phyloP scores from a whole-genome alignment of 768 basidiomycete genomes.

The Amanita jacksonii region DNA sequence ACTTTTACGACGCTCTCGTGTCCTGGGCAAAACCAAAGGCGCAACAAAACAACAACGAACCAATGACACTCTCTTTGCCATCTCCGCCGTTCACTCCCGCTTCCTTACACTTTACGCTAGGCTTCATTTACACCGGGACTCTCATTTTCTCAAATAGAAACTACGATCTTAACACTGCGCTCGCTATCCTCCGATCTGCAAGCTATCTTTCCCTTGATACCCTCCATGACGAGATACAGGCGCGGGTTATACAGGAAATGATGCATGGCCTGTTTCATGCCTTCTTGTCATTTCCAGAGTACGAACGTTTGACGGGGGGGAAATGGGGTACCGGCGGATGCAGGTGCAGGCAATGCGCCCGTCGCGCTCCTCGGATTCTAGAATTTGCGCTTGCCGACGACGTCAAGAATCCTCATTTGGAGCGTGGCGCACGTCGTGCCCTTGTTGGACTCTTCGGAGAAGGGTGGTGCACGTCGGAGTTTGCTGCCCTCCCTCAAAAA shows the following conservation, averaged over 20 bases:
- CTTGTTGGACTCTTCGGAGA: constrained; percentile 82
- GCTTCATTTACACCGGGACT: constrained; percentile 92
- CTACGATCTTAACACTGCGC: constrained; percentile 87
- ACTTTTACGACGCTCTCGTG: constrained; percentile 77
- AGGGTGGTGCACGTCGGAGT: constrained; percentile 80
- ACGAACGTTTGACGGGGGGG: constrained; percentile 62
- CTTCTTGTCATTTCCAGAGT: constrained; percentile 69
- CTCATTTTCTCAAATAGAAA: constrained; percentile 87
- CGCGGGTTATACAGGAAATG: constrained; percentile 80
- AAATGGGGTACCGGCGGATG: constrained; percentile 83
- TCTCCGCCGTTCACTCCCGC: constrained; percentile 94
- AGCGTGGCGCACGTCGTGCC: constrained; percentile 62
- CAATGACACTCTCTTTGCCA: constrained; percentile 60
- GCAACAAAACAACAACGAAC: constrained; percentile 26
- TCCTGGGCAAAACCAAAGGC: constrained; percentile 38
- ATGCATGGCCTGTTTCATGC: constrained; percentile 85
- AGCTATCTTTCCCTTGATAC: constrained; percentile 67
- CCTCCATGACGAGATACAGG: constrained; percentile 73
- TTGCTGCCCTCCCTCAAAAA: constrained; percentile 59
- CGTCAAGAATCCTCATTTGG: constrained; percentile 62
- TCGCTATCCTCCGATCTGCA: constrained; percentile 80
- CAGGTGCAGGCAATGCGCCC: constrained; percentile 74
- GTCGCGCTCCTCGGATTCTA: constrained; percentile 73
- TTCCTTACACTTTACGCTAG: constrained; percentile 87
- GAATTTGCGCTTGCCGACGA: constrained; percentile 74